These are phyloP conservation scores for Amylocystis lapponica DNA, from an alignment of 768 basidiomycete genomes.

Conservation along the genomic window DNA sequence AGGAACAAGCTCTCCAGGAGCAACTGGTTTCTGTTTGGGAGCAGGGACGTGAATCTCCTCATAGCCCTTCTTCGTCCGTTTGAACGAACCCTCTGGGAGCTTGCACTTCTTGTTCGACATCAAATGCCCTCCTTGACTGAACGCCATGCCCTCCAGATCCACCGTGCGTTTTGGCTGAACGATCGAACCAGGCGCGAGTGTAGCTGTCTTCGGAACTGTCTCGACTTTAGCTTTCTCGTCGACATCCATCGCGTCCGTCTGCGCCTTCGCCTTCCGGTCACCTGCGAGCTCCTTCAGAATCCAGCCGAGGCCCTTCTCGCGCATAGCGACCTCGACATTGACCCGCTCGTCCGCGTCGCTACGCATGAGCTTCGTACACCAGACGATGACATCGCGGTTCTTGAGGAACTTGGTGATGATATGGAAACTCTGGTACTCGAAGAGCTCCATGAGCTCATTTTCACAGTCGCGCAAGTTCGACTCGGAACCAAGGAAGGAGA, in stretches of 20 bases:
- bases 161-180: conserved; percentile 81
- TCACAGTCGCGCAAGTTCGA: conserved; percentile 87
- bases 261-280: conserved; percentile 59
- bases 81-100: conserved; percentile 96
- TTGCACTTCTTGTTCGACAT: conserved; percentile 99
- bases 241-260: conserved; percentile 70
- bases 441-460: conserved; percentile 94
- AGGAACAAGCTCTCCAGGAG: conserved; percentile 64
- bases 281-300: conserved; percentile 86
- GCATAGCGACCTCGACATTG: conserved; percentile 96
- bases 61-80: conserved; percentile 92
- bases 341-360: conserved; percentile 84
- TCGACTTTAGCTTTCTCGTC: conserved; percentile 47
- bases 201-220: conserved; percentile 80
- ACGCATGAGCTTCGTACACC: conserved; percentile 95
- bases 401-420: conserved; percentile 87
- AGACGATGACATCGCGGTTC: conserved; percentile 93
- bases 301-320: conserved; percentile 96
- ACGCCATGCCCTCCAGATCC: conserved; percentile 93
- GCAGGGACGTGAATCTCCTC: conserved; percentile 98
- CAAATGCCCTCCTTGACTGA: conserved; percentile 90
- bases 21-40: conserved; percentile 68
- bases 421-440: conserved; percentile 89
- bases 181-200: conserved; percentile 80
- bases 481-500: conserved; percentile 82